Conservation (phyloP, 805 yeast species). For the Tetrapisispora fleetii region DNA sequence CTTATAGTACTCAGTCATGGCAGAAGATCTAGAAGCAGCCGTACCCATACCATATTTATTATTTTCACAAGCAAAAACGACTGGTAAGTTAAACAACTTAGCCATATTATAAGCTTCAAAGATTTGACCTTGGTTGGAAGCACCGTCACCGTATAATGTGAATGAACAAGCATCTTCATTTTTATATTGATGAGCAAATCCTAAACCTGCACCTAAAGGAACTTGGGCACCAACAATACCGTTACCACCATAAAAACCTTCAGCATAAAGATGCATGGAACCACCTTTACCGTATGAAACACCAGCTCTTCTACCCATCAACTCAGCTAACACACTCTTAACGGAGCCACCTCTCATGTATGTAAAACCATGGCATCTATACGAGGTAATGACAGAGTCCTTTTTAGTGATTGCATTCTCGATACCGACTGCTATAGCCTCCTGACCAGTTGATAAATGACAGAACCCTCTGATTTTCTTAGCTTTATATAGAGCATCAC, state of each 20-base stretch:
- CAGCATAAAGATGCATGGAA: slow-evolving; percentile 97
- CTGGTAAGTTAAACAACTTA: slow-evolving; percentile 94
- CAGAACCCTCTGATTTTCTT: slow-evolving; percentile 98
- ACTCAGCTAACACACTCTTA: slow-evolving; percentile 82
- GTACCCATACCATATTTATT: slow-evolving; percentile 99
- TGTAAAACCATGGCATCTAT: slow-evolving; percentile 98
- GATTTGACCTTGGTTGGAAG: slow-evolving; percentile 98
- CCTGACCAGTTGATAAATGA: slow-evolving; percentile 97
- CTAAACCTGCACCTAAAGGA: slow-evolving; percentile 94
- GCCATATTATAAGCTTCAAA: slow-evolving; percentile 99
- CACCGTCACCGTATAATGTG: slow-evolving; percentile 97
- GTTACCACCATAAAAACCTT: slow-evolving; percentile 96
- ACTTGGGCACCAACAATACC: slow-evolving; percentile 99
- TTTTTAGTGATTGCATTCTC: slow-evolving; percentile 81
- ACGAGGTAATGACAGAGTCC: slow-evolving; percentile 90
- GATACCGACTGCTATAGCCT: slow-evolving; percentile 97
- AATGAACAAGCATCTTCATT: slow-evolving; percentile 74
- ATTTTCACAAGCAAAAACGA: slow-evolving; percentile 93
- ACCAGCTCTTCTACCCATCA: slow-evolving; percentile 94
- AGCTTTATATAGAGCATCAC: slow-evolving; percentile 96
- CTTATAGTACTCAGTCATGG: slow-evolving; percentile 92
- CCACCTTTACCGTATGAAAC: slow-evolving; percentile 98
- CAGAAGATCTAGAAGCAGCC: slow-evolving; percentile 92
- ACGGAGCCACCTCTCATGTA: slow-evolving; percentile 93
- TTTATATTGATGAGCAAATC: slow-evolving; percentile 95